Evolutionary conservation across 2,329 filamentous ascomycete genomes (phyloP).

Genomic region (Hypoxylon sp.): DNA sequence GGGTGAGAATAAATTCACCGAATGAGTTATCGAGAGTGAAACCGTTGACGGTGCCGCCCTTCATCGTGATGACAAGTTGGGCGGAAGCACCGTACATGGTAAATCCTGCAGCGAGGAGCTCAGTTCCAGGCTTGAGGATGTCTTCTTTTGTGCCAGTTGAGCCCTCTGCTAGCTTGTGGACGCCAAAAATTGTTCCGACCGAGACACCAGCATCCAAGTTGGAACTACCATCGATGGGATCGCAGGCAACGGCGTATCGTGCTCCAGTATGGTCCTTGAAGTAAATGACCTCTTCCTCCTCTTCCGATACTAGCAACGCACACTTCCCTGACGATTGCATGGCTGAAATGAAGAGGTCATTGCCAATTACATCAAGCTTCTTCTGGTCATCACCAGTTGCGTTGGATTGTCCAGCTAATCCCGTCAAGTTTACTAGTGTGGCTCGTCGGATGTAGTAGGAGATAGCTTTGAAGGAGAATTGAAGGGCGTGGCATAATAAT

Average conservation of each 20-base stretch:
- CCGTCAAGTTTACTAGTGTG: conserved; percentile 93
- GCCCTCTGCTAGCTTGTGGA: conserved; percentile 87
- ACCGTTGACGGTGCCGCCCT: conserved; percentile 88
- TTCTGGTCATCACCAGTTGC: conserved; percentile 98
- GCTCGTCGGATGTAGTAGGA: conserved; percentile 98
- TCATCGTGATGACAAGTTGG: conserved; percentile 97
- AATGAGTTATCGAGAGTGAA: conserved; percentile 97
- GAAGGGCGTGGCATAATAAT: conserved; percentile 93
- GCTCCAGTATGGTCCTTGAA: conserved; percentile 79
- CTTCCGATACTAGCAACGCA: conserved; percentile 93
- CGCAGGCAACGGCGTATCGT: conserved; percentile 96
- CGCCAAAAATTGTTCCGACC: conserved; percentile 95
- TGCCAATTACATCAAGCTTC: conserved; percentile 99
- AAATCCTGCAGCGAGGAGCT: conserved; percentile 94
- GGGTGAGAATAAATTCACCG: conserved; percentile 98
- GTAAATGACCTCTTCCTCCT: conserved; percentile 91
- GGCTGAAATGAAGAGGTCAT: conserved; percentile 94
- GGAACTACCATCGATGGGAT: conserved; percentile 97
- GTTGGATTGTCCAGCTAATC: conserved; percentile 93
- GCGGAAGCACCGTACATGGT: conserved; percentile 99
- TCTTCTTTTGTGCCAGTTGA: conserved; percentile 81
- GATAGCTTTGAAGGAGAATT: conserved; percentile 99
- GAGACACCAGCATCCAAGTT: conserved; percentile 98
- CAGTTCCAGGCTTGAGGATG: conserved; percentile 86
- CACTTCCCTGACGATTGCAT: conserved; percentile 95